Percentiles rank a stretch among this genome's conserved stretches.
These are phyloP conservation scores for Silene uniflora DNA, from an alignment of 148 eudicot genomes.

Conservation along the genomic window DNA sequence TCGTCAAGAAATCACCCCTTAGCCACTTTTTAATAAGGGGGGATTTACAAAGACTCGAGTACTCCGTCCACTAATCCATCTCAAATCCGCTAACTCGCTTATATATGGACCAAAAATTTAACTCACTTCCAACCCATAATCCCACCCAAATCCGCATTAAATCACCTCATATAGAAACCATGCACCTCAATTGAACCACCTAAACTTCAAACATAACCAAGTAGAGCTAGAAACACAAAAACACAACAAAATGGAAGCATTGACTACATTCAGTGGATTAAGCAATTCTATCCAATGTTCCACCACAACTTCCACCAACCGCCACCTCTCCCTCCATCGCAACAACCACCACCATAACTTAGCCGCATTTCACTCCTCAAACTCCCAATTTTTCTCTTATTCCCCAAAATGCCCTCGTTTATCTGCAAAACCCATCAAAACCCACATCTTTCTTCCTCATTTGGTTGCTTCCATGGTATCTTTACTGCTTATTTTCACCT, in stretches of 20 bases:
- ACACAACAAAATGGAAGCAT: slow-evolving; percentile 28
- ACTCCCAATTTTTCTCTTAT: slow-evolving; percentile 46
- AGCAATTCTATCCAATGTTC: slow-evolving; percentile 6
- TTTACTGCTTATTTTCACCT: background rate
- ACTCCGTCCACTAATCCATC: too few relatives aligned
- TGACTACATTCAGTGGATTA: slow-evolving; percentile 19
- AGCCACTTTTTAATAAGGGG: too few relatives aligned
- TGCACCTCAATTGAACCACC: too few relatives aligned
- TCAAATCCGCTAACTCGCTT: too few relatives aligned
- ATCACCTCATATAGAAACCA: too few relatives aligned
- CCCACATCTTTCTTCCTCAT: slow-evolving; percentile 69
- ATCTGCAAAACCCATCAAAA: slow-evolving; percentile 34
- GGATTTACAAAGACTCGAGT: too few relatives aligned
- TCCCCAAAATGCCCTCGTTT: slow-evolving; percentile 35
- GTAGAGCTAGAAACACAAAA: too few relatives aligned
- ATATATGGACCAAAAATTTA: too few relatives aligned
- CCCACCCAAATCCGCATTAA: too few relatives aligned
- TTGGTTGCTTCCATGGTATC: slow-evolving; percentile 69
- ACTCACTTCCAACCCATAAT: too few relatives aligned
- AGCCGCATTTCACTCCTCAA: slow-evolving; percentile 48
- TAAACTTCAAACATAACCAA: too few relatives aligned
- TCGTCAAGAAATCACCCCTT: too few relatives aligned
- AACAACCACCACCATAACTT: slow-evolving; percentile 32
- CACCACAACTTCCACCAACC: slow-evolving; percentile 16
- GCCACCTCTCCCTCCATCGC: slow-evolving; percentile 27